Base-by-base conservation (phyloP, 2,329 filamentous ascomycete species). In the Fusarium compactum region DNA sequence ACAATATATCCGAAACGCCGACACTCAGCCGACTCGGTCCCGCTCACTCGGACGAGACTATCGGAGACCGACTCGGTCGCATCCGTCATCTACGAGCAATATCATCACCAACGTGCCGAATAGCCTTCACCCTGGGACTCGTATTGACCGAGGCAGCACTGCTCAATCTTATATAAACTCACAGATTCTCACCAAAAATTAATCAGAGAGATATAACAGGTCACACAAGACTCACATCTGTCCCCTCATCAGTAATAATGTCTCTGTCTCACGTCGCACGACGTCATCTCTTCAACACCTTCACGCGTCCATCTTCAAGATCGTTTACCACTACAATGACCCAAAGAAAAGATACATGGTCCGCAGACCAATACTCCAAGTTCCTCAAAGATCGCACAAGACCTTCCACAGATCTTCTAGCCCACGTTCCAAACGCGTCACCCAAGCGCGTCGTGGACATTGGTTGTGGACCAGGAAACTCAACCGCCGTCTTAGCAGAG, bases 381-480 rank as follows among this genome's bases (percentile, higher is more conserved):
- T 89, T 89, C 70, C 76, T 78, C 67, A 77, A 80, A 53, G 83
- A 89, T 55, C 83, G 87, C 61, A 89, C 86, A 0, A 83, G 84
- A 5, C 81, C 87, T 9, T 82, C 84, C 0, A 79, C 82, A 44
- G 88, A 90, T 65, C 82, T 90, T 2, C 76, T 90, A 11, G 67
- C 83, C 8, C 85, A 83, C 32, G 74, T 88, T 4, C 78, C 80
- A 1, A 78, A 85, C 2, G 69, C 78, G 16, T 58, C 73, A 0
- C 78, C 85, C n/a, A 72, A 78, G 12, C 78, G 75, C 29, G 83
- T 90, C 69, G 79, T 88, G 70, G 88, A 90, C 63, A 79, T 90
- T 2, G 88, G 88, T 69, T 90, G 88, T 75, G 88, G 88, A 0
- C 88, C 88, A 0, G 88, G 85, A 8, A 90, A 89, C 78, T 87